A percentile compares a stretch with the other conserved stretches of the same genome.
Conservation (phyloP, 2,329 filamentous ascomycete species). For the Graphium sp. region DNA sequence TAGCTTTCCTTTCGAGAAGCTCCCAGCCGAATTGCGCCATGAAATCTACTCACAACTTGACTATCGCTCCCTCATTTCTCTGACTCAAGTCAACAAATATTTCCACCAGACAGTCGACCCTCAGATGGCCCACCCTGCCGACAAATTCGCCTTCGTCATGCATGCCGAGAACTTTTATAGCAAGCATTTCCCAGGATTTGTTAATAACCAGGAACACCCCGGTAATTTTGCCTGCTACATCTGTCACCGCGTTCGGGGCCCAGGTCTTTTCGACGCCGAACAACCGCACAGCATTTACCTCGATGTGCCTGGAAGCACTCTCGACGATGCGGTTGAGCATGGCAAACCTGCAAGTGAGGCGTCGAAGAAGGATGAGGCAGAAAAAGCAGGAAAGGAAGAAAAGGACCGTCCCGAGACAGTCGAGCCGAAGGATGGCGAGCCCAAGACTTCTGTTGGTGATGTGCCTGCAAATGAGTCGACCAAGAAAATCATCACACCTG, state of each 20-base stretch:
- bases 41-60: conserved; percentile 18
- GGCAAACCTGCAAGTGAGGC: too few species aligned
- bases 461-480: too few species aligned
- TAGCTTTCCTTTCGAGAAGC: conserved; percentile 13
- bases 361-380: too few species aligned
- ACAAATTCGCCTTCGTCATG: conserved; percentile 23
- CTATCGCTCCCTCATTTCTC: conserved; percentile 21
- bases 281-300: conserved; percentile 16
- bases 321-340: too few species aligned
- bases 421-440: too few species aligned
- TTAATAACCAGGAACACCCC: conserved; percentile 17
- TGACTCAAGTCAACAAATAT: conserved; percentile 18
- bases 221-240: conserved; percentile 24
- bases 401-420: too few species aligned
- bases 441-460: too few species aligned
- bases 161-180: conserved; percentile 21
- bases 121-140: conserved; percentile 15
- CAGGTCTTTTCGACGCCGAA: conserved; percentile 19
- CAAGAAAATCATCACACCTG: not conserved
- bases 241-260: conserved; percentile 21
- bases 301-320: conserved; percentile 13
- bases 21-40: conserved; percentile 15
- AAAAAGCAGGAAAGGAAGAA: too few species aligned
- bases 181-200: conserved; percentile 19
- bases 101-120: conserved; percentile 17